Conservation (phyloP, 2,329 filamentous ascomycete species). For the Ampelomyces quisqualis region DNA sequence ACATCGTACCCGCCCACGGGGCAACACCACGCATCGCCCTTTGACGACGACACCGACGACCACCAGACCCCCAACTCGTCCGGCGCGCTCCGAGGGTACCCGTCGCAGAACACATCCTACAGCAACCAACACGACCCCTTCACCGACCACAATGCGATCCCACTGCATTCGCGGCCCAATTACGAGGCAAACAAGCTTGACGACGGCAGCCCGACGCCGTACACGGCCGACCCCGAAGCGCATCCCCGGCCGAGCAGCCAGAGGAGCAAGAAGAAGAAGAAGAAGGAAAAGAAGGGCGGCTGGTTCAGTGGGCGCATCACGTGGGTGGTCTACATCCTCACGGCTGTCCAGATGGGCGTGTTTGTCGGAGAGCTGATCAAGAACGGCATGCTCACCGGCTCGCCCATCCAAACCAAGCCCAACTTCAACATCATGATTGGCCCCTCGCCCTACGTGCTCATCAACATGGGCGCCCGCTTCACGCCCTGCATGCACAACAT, state of each 20-base stretch:
- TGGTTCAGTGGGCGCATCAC: slow-evolving; percentile 64
- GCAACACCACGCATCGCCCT: slow-evolving; percentile 29
- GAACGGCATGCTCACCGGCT: slow-evolving; percentile 77
- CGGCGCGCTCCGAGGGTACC: slow-evolving; percentile 57
- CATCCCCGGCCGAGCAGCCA: slow-evolving; percentile 25
- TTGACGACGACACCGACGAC: slow-evolving; percentile 50
- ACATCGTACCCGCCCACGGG: slow-evolving; percentile 43
- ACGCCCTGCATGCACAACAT: slow-evolving; percentile 93
- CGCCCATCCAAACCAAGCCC: slow-evolving; percentile 75
- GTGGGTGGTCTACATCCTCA: slow-evolving; percentile 80
- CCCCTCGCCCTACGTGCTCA: slow-evolving; percentile 82
- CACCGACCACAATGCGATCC: slow-evolving; percentile 52
- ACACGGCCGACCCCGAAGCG: slow-evolving; percentile 46
- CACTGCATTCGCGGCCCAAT: slow-evolving; percentile 46
- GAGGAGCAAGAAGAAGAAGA: slow-evolving; percentile 45
- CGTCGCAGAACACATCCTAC: slow-evolving; percentile 54
- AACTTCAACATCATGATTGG: slow-evolving; percentile 97
- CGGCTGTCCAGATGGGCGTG: slow-evolving; percentile 73
- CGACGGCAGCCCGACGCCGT: slow-evolving; percentile 35
- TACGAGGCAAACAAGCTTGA: slow-evolving; percentile 26
- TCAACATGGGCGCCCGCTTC: slow-evolving; percentile 95
- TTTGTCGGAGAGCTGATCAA: slow-evolving; percentile 87
- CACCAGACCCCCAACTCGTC: slow-evolving; percentile 30
- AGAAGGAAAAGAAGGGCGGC: slow-evolving; percentile 55
- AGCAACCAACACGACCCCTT: slow-evolving; percentile 58